phyloP scores from a whole-genome alignment of 2,329 filamentous ascomycete species.

The Aspergillus texensis region DNA sequence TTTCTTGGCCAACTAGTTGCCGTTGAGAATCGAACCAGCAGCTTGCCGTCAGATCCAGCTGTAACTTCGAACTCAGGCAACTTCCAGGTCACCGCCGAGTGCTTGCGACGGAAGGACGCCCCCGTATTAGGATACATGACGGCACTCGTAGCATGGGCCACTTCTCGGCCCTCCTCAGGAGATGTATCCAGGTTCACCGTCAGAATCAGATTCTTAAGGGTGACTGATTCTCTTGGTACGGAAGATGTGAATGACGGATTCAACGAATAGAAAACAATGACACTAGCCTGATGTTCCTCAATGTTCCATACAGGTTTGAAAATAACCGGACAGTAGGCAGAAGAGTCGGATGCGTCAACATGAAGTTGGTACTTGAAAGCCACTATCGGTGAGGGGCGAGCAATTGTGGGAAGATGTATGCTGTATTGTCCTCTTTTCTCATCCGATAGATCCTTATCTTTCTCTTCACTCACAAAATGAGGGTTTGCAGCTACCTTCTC shows the following conservation, averaged over 20 bases:
- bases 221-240: conserved; percentile 50
- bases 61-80: conserved; percentile 57
- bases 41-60: conserved; percentile 62
- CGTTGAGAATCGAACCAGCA: conserved; percentile 80
- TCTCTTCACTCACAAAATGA: conserved; percentile 74
- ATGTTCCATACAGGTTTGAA: conserved; percentile 80
- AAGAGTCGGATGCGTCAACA: conserved; percentile 60
- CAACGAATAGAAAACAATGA: conserved; percentile 80
- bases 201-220: conserved; percentile 76
- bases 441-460: conserved; percentile 46
- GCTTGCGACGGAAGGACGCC: conserved; percentile 49
- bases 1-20: conserved; percentile 70
- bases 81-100: conserved; percentile 50
- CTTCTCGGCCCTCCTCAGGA: conserved; percentile 42
- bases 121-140: conserved; percentile 51
- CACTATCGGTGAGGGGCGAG: conserved; percentile 65
- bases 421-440: conserved; percentile 75
- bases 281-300: conserved; percentile 80
- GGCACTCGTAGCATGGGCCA: conserved; percentile 44
- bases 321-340: conserved; percentile 69
- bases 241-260: conserved; percentile 68
- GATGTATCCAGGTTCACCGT: conserved; percentile 52
- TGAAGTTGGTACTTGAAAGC: conserved; percentile 94
- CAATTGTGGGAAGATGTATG: conserved; percentile 71
- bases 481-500: conserved; percentile 94